Base-by-base conservation (phyloP, 371 early-diverging fungal species). In the Batkoa obscura region DNA sequence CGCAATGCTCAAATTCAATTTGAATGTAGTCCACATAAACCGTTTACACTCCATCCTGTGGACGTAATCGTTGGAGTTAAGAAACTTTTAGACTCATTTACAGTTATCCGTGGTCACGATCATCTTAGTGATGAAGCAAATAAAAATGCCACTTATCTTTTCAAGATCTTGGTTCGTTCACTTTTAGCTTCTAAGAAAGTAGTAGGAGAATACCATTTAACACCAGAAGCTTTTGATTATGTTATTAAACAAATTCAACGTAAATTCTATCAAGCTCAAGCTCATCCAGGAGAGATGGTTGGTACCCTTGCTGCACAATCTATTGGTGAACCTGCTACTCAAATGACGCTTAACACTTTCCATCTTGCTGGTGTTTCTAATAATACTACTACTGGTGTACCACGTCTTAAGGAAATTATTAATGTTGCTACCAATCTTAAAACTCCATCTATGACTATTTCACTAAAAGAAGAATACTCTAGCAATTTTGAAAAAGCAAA, bases 321-420 rank as follows among this genome's bases (percentile, higher is more conserved):
- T 47, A 97, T 99, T 72, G 99, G 99, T 70, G 98, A 99, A 70
- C 99, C 99, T 50, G 98, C 99, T 17, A 99, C 99, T 15, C 99
- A 99, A 67, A 99, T 99, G 99, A 99, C 99, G 30, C 71, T 99
- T 59, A 99, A 99, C 69, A 99, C 98, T 55, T 98, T 99, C 89
- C 99, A 99, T 74, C 86, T 84, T 71, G 99, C 99, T 60, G 99
- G 99, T 83, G 98, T 99, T 49, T 81, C 90, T 39, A 84, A 85
- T 62, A 94, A 93, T 64, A 96, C 97, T 10, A 99, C 98, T 2
- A 82, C 90, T 58, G 99, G 99, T 78, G 99, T 99, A 31, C 99
- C 99, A 38, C 90, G 99, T 70, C 74, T 99, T 60, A 99, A 98
- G 79, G 99, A 99, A 80, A 90, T 99, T 55, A 96, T 99, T 69